Conservation (phyloP, 306 rosid species). For the Lathyrus sativus region DNA sequence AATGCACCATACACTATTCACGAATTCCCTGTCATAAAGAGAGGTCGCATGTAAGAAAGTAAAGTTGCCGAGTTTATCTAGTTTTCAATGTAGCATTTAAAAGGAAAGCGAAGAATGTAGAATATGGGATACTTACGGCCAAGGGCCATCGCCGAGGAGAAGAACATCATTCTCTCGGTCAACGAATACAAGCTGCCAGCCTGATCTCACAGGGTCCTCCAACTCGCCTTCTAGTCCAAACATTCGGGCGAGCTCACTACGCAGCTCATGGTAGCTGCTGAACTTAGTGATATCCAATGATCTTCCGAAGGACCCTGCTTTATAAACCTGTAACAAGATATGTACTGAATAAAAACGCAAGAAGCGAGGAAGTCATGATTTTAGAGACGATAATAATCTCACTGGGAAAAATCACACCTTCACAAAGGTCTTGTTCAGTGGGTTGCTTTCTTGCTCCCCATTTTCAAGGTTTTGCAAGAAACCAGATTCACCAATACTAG, state of each 20-base stretch:
- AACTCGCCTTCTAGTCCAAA: slow-evolving; percentile 91
- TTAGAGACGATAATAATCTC: slow-evolving; percentile 1
- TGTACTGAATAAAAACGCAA: slow-evolving; percentile 20
- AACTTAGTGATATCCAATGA: slow-evolving; percentile 70
- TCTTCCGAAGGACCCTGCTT: slow-evolving; percentile 56
- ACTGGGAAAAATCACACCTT: slow-evolving; percentile 67
- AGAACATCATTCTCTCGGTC: slow-evolving; percentile 97
- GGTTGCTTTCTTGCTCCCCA: slow-evolving; percentile 65
- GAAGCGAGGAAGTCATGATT: not conserved
- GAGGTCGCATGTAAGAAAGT: slow-evolving; percentile 3
- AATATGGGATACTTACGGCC: slow-evolving; percentile 51
- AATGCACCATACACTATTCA: slow-evolving; percentile 92
- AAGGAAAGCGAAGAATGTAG: not conserved
- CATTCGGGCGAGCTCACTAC: slow-evolving; percentile 88
- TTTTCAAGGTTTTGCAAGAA: slow-evolving; percentile 69
- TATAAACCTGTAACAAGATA: slow-evolving; percentile 47
- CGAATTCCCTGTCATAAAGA: slow-evolving; percentile 77
- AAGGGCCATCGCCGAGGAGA: slow-evolving; percentile 89
- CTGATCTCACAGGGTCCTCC: slow-evolving; percentile 99
- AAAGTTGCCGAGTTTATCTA: not conserved
- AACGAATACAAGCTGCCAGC: slow-evolving; percentile 99
- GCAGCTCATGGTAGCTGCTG: slow-evolving; percentile 91
- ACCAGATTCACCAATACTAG: slow-evolving; percentile 69
- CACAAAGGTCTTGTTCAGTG: slow-evolving; percentile 73
- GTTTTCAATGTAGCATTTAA: slow-evolving; percentile 10